Evolutionary conservation across 768 basidiomycete species (phyloP), one percentile per base, ranked within the genome.

Genomic region (Strobilomyces confusus): DNA sequence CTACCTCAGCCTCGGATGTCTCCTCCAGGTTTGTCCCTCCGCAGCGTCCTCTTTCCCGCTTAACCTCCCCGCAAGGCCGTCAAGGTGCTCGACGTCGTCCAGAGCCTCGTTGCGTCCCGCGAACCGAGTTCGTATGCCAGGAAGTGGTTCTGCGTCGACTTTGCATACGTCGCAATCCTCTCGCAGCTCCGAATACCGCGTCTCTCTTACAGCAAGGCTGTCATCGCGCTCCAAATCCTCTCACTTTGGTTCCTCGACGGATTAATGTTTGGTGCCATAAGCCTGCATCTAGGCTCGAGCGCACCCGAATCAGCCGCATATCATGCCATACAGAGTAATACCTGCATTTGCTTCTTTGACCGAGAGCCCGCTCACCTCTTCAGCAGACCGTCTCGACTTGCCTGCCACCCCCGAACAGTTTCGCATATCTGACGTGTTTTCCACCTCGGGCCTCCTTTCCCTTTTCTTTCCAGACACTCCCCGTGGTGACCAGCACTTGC

Each of bases 91-190:
- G 89, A 94, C 66, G 77, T 89, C 47, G 55, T 87, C 19, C 76
- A 78, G 61, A 81, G 73, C 44, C 65, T 80, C 49, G 66, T 86
- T 54, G 69, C 79, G 37, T 72, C 77, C 14, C 66, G 74, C 53
- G 74, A 64, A 63, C 74, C 69, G 52, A 71, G 50, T 46, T 72
- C 49, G 61, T 78, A 65, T 76, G 80, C 74, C 67, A 74, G 66
- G 54, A 90, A 89, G 73, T 91, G 89, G 87, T 72, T 87, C n/a
- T 68, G 82, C 36, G 73, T 84, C 57, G 89, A 89, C 71, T 75
- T 84, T 61, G 70, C 78, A 22, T 88, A 81, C 63, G 78, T 83
- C 62, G 56, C 74, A 1, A 57, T 77, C 23, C 79, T 90, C 30
- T 75, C 81, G 5, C 77, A 76, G 61, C 75, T 91, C 14, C 83